Evolutionary conservation across 306 rosid genomes (phyloP).

Genomic region (Arachis stenosperma): DNA sequence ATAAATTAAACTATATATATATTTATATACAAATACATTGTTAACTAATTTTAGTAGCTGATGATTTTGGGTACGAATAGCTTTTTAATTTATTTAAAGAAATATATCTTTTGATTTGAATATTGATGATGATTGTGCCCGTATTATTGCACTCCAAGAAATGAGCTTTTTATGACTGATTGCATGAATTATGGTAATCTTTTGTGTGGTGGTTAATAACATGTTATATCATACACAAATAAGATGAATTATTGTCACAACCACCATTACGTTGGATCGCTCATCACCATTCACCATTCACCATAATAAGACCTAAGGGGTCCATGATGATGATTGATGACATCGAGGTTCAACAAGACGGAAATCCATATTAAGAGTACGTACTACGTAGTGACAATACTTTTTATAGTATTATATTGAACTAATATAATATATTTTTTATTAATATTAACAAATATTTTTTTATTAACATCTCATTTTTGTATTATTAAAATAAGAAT

Average conservation of each 20-base stretch:
- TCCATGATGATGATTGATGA: constrained; percentile 11
- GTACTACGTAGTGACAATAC: too few species aligned
- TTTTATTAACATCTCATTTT: too few species aligned
- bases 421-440: too few species aligned
- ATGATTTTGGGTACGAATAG: too few species aligned
- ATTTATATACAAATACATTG: too few species aligned
- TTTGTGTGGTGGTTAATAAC: background rate
- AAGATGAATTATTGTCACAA: constrained; percentile 41
- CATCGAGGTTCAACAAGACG: constrained; percentile 27
- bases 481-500: too few species aligned
- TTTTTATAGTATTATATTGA: too few species aligned
- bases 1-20: too few species aligned
- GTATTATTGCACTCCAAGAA: background rate
- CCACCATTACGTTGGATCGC: constrained; percentile 28
- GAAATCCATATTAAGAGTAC: too few species aligned
- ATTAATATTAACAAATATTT: too few species aligned
- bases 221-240: background rate
- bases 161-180: background rate
- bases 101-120: constrained; percentile 1
- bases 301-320: constrained; percentile 27
- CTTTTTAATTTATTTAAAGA: too few species aligned
- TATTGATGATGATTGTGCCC: background rate
- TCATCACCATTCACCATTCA: background rate
- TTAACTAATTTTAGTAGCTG: too few species aligned
- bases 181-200: constrained; percentile 1